phyloP scores from a whole-genome alignment of 2,329 filamentous ascomycete genomes.

The Gaeumannomyces tritici region DNA sequence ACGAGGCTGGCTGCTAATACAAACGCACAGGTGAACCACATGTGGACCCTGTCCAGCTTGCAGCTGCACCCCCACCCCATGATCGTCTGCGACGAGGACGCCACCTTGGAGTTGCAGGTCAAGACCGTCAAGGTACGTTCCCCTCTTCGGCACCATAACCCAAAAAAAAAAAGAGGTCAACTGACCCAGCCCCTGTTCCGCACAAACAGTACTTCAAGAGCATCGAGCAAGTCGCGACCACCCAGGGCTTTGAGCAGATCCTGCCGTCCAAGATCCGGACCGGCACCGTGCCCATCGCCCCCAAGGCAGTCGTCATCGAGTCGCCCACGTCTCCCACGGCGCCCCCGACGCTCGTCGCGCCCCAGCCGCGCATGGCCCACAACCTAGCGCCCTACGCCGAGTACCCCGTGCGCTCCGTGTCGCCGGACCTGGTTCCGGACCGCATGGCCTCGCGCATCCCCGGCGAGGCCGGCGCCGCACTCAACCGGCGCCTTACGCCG shows the following conservation, averaged over 20 bases:
- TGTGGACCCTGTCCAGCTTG: constrained; percentile 68
- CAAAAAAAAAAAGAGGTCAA: not conserved
- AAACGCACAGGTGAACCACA: constrained; percentile 49
- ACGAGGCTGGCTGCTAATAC: not conserved
- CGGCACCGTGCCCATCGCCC: constrained; percentile 16
- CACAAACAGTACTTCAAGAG: constrained; percentile 45
- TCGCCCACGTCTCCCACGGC: constrained; percentile 17
- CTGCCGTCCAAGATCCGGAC: constrained; percentile 44
- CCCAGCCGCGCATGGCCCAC: constrained; percentile 45
- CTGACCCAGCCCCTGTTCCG: not conserved
- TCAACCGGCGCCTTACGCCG: constrained; percentile 34
- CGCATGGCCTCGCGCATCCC: constrained; percentile 50
- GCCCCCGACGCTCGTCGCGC: constrained; percentile 36
- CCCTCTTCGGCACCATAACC: not conserved
- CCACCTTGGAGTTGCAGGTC: constrained; percentile 53
- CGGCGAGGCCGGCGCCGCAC: constrained; percentile 37
- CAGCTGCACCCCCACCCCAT: constrained; percentile 65
- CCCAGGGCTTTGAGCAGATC: constrained; percentile 34
- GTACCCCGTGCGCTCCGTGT: constrained; percentile 44
- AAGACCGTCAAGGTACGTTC: constrained; percentile 46
- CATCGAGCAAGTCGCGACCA: constrained; percentile 44
- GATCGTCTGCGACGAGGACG: constrained; percentile 67
- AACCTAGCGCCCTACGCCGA: constrained; percentile 42
- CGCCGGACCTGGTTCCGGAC: constrained; percentile 52
- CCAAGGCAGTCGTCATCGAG: constrained; percentile 26